Evolutionary conservation across 108 stramenopile species (phyloP).

Genomic region (Skeletonema costatum): DNA sequence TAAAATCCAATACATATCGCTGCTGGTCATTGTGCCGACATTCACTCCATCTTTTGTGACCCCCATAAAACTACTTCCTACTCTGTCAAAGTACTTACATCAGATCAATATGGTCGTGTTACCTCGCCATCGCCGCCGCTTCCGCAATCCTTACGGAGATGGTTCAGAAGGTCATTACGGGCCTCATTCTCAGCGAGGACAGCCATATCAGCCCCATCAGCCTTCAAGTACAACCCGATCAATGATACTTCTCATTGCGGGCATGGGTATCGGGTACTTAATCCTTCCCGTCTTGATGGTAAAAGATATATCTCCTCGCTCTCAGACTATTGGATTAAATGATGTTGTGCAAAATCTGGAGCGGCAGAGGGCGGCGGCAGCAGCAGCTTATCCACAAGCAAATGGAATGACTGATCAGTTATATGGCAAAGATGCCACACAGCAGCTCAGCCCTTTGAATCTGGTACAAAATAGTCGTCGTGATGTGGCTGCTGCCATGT

Average conservation of each 20-base stretch:
- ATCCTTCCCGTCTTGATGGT: conserved; percentile 36
- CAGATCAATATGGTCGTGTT: conserved; percentile 8
- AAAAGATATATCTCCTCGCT: not conserved
- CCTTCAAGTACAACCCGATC: too few species aligned
- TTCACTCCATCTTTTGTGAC: too few species aligned
- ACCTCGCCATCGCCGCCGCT: conserved; percentile 29
- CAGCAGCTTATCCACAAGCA: not conserved
- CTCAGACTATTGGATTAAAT: conserved; percentile 29
- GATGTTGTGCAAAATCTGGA: conserved; percentile 41
- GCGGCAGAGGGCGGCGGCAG: conserved; percentile 4
- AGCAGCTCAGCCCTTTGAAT: conserved; percentile 29
- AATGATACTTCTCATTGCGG: conserved; percentile 28
- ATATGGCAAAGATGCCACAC: not conserved
- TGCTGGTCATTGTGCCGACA: too few species aligned
- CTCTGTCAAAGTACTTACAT: too few species aligned
- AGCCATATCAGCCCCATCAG: not conserved
- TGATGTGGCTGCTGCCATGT: conserved; percentile 29
- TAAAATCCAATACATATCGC: too few species aligned
- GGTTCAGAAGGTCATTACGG: not conserved
- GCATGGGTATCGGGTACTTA: conserved; percentile 44
- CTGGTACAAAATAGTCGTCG: conserved; percentile 30
- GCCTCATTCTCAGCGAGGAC: not conserved
- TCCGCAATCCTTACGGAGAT: conserved; percentile 8
- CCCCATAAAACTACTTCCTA: too few species aligned
- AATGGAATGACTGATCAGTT: not conserved